Evolutionary conservation across 768 basidiomycete genomes (phyloP).

Genomic region (Rhodocollybia butyracea): DNA sequence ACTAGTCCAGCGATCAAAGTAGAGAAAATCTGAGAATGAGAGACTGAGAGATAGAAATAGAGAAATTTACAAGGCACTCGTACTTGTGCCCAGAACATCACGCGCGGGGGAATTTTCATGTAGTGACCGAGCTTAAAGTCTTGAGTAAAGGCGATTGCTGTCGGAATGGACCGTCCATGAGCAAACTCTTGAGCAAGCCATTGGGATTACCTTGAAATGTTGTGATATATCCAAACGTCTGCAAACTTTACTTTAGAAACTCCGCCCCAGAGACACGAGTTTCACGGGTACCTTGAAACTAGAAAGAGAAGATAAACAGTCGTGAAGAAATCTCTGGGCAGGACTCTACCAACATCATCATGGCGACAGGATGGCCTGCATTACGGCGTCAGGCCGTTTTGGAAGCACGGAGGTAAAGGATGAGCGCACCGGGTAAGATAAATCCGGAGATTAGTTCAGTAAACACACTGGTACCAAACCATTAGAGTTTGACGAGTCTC

Average conservation of each 20-base stretch:
- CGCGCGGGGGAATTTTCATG: slow-evolving; percentile 38
- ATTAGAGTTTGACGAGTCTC: slow-evolving; percentile 2
- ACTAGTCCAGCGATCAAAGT: slow-evolving; percentile 58
- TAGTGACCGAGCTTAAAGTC: slow-evolving; percentile 53
- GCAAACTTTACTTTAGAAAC: slow-evolving; percentile 11
- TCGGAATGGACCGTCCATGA: too few species aligned
- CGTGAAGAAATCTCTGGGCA: background rate
- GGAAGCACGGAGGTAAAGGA: background rate
- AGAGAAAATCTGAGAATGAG: slow-evolving; percentile 47
- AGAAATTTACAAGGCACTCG: slow-evolving; percentile 8
- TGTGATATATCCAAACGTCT: slow-evolving; percentile 31
- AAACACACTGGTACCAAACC: slow-evolving; percentile 23
- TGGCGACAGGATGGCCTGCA: slow-evolving; percentile 32
- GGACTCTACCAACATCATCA: slow-evolving; percentile 26
- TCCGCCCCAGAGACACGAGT: background rate
- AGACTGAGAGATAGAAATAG: background rate
- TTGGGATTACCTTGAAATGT: slow-evolving; percentile 30
- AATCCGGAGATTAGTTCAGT: slow-evolving; percentile 38
- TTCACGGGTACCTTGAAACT: background rate
- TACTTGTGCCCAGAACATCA: slow-evolving; percentile 45
- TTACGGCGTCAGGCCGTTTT: background rate
- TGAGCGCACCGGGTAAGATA: slow-evolving; percentile 21
- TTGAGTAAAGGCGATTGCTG: slow-evolving; percentile 30
- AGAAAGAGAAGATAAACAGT: background rate
- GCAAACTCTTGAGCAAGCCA: too few species aligned